Base-by-base conservation (phyloP, 768 basidiomycete genomes). In the Tylopilus vinaceipallidus region DNA sequence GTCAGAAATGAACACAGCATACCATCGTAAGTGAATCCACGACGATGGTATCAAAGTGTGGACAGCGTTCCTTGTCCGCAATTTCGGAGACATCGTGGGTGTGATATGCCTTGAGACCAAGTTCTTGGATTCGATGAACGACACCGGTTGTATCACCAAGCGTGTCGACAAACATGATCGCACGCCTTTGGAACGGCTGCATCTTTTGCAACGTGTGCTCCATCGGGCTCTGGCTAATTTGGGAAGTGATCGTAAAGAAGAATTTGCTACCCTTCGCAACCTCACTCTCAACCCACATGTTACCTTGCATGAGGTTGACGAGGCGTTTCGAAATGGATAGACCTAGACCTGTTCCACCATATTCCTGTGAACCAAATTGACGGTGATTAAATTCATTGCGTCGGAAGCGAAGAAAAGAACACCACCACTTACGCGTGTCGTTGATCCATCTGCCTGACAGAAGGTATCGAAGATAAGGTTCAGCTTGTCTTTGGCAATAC, bases 391-490 rank as follows among this genome's bases (percentile, higher is more conserved):
- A 49, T 36, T 38, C 43, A 9, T 27, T 39, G 12, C 37, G 29
- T 53, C 40, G 51, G 52, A n/a, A 27, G 53, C 45, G 35, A 50
- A 44, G 6, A 53, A 38, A 44, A 6, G 40, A 37, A 20, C 7
- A 33, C 42, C 27, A 29, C 8, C 24, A 75, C 86, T 36, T 59
- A 91, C 91, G 63, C 95, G 72, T 6, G 95, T 98, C 4, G 97
- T 98, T 8, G 94, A 98, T 22, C 97, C 97, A 75, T 98, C 97
- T 0, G 97, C 97, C 65, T 98, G 97, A 57, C 91, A 93, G 72
- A 99, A 99, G 2, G 97, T 98, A 65, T 99, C 97, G 71, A 98
- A 99, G 66, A 98, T 98, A 62, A 98, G 76, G 63, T 95, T 95
- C 57, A 98, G 73, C 75, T 98, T 98, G 69, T 98, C 97, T 66